Conservation (phyloP, 2,329 filamentous ascomycete genomes). For the Ophiocordyceps camponoti-saundersi region DNA sequence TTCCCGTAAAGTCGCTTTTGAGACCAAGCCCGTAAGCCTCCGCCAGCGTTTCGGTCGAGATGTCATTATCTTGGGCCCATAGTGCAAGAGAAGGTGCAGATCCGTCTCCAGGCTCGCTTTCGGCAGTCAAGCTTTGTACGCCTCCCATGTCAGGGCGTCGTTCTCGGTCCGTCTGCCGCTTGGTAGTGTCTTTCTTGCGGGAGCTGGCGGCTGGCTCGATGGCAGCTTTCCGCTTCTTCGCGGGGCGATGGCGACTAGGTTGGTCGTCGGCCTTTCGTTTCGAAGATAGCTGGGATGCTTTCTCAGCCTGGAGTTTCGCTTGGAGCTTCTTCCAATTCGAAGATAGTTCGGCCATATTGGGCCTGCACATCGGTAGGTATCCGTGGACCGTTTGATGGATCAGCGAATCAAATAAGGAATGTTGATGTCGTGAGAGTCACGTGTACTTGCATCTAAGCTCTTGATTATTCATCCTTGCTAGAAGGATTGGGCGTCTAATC, state of each 20-base stretch:
- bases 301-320: slow-evolving; percentile 35
- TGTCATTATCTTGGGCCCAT: slow-evolving; percentile 43
- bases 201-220: slow-evolving; percentile 1
- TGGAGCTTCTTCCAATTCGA: slow-evolving; percentile 71
- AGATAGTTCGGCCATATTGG: slow-evolving; percentile 29
- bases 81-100: slow-evolving; percentile 38
- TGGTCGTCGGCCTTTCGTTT: slow-evolving; percentile 23
- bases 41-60: slow-evolving; percentile 41
- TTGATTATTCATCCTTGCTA: too few species aligned
- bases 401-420: too few species aligned
- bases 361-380: too few species aligned
- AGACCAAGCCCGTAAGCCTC: slow-evolving; percentile 42
- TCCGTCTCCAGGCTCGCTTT: slow-evolving; percentile 18
- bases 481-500: too few species aligned
- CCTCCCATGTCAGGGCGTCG: slow-evolving; percentile 30
- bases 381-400: too few species aligned
- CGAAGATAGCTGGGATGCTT: slow-evolving; percentile 17
- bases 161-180: neutral
- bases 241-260: slow-evolving; percentile 6
- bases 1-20: slow-evolving; percentile 28
- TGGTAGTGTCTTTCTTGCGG: neutral
- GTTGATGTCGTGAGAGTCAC: too few species aligned
- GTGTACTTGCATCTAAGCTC: too few species aligned
- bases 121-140: slow-evolving; percentile 30
- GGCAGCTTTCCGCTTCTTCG: slow-evolving; percentile 13